A percentile compares a stretch with the other conserved stretches of the same genome.
phyloP scores from a whole-genome alignment of 1,284 basidiomycete species.

The Microbotryomycetes sp. region DNA sequence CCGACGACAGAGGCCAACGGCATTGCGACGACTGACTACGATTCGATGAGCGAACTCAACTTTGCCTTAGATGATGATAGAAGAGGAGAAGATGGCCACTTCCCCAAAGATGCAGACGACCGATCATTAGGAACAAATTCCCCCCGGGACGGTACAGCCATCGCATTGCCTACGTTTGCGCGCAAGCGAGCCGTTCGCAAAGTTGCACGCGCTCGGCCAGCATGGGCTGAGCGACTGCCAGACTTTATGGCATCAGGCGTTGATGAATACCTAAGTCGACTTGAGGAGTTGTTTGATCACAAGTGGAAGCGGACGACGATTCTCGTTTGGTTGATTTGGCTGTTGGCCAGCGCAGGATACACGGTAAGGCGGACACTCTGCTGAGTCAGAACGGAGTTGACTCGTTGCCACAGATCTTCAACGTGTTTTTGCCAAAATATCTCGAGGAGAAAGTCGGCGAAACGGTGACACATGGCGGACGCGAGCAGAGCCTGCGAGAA shows the following conservation, averaged over 20 bases:
- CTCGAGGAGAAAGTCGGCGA: slow-evolving; percentile 54
- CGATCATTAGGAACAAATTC: too few species aligned
- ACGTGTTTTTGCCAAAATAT: slow-evolving; percentile 87
- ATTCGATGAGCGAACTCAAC: not conserved
- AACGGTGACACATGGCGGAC: slow-evolving; percentile 7
- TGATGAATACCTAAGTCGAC: slow-evolving; percentile 60
- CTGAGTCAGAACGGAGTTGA: too few species aligned
- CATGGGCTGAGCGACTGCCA: slow-evolving; percentile 12
- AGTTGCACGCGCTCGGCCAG: too few species aligned
- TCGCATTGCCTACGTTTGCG: not conserved
- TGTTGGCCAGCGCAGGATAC: slow-evolving; percentile 41
- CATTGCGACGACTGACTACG: not conserved
- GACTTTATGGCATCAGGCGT: slow-evolving; percentile 38
- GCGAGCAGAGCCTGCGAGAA: slow-evolving; percentile 32
- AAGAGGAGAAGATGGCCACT: slow-evolving; percentile 44
- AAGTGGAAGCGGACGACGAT: slow-evolving; percentile 77
- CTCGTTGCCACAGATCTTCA: slow-evolving; percentile 72
- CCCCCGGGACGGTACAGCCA: not conserved
- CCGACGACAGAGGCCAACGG: not conserved
- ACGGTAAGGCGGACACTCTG: slow-evolving; percentile 19
- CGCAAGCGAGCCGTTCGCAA: too few species aligned
- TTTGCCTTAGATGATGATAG: slow-evolving; percentile 32
- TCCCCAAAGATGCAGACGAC: too few species aligned
- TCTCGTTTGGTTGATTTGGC: slow-evolving; percentile 76
- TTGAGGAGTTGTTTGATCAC: slow-evolving; percentile 66